Evolutionary conservation across 352 stramenopile genomes (phyloP).

Genomic region (Phytophthora syringae): DNA sequence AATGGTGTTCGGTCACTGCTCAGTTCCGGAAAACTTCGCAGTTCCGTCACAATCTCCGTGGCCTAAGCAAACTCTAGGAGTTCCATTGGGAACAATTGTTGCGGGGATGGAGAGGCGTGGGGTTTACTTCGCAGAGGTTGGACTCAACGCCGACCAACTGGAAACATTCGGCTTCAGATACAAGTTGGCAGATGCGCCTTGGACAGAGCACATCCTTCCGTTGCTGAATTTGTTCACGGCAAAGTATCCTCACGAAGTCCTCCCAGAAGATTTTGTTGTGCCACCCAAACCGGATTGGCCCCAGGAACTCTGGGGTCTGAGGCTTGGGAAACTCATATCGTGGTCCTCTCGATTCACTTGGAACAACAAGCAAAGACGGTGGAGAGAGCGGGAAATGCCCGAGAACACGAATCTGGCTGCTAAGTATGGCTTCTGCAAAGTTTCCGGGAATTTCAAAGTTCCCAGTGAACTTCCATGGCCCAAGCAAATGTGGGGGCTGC

Average conservation of each 20-base stretch:
- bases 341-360: constrained; percentile 36
- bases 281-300: constrained; percentile 26
- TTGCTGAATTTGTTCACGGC: constrained; percentile 25
- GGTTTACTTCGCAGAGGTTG: constrained; percentile 30
- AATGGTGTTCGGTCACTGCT: constrained; percentile 33
- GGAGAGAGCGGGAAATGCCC: constrained; percentile 23
- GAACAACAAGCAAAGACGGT: constrained; percentile 12
- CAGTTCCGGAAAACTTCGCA: constrained; percentile 20
- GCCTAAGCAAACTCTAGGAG: constrained; percentile 17
- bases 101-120: constrained; percentile 23
- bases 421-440: constrained; percentile 26
- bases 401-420: constrained; percentile 12
- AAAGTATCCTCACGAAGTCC: constrained; percentile 28
- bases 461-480: constrained; percentile 29
- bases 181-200: constrained; percentile 29
- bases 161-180: constrained; percentile 40
- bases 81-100: constrained; percentile 23
- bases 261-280: constrained; percentile 36
- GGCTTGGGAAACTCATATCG: constrained; percentile 32
- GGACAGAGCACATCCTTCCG: constrained; percentile 19
- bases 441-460: constrained; percentile 24
- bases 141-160: constrained; percentile 32
- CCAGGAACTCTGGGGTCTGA: constrained; percentile 25
- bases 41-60: constrained; percentile 29
- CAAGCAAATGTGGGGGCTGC: constrained; percentile 31